A percentile compares a stretch with the other conserved stretches of the same genome.
These are phyloP conservation scores for Paraphaeosphaeria sporulosa DNA, from an alignment of 2,329 filamentous ascomycete species.

Conservation along the genomic window DNA sequence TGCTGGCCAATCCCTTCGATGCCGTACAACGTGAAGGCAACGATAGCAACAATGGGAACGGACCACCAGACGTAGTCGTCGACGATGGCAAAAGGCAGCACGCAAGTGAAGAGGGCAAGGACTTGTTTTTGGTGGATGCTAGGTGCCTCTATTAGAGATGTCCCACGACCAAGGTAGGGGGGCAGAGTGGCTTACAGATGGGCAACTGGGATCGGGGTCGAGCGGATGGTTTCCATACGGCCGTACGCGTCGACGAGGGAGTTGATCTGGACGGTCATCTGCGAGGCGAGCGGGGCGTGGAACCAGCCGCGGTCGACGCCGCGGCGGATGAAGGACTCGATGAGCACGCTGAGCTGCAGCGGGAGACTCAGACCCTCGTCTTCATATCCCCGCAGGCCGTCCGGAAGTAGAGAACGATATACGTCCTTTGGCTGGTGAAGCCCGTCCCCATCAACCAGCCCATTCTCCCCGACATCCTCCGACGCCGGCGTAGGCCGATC, in stretches of 20 bases:
- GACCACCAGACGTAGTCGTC: constrained; percentile 70
- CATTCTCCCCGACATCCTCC: constrained; percentile 33
- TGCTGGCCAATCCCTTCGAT: constrained; percentile 70
- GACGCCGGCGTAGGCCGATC: constrained; percentile 27
- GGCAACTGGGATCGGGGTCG: constrained; percentile 70
- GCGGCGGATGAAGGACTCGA: constrained; percentile 67
- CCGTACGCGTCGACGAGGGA: constrained; percentile 65
- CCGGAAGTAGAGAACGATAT: constrained; percentile 60
- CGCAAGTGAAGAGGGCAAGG: constrained; percentile 65
- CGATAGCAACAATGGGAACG: constrained; percentile 64
- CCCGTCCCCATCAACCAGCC: constrained; percentile 23
- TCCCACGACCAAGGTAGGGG: background rate
- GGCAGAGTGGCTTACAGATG: constrained; percentile 54
- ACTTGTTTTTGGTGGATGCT: constrained; percentile 71
- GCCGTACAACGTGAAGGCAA: constrained; percentile 70
- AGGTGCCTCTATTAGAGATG: background rate
- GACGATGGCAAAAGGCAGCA: constrained; percentile 70
- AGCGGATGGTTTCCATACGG: constrained; percentile 69
- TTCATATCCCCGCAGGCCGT: constrained; percentile 61
- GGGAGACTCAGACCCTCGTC: constrained; percentile 66
- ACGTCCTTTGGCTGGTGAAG: constrained; percentile 48
- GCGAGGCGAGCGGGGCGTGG: constrained; percentile 64
- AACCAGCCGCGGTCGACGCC: constrained; percentile 66
- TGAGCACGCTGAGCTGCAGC: constrained; percentile 66
- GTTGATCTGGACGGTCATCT: constrained; percentile 67